phyloP scores from a whole-genome alignment of 208 protist genomes.

The Trypanosoma avium region DNA sequence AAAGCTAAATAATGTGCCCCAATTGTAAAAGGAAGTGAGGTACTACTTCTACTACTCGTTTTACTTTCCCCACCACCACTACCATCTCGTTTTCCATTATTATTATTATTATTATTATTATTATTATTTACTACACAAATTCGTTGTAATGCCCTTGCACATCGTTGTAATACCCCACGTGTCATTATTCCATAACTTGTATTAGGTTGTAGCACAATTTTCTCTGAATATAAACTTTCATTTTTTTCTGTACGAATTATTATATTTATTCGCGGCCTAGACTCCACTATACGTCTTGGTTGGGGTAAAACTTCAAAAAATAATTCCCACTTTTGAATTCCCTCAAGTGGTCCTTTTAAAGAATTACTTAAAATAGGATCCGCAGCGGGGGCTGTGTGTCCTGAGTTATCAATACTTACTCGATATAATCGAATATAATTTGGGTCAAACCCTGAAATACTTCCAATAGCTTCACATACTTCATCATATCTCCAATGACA shows the following conservation, averaged over 20 bases:
- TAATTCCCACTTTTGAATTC: background rate
- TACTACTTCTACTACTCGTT: background rate
- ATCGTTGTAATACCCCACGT: conserved; percentile 3
- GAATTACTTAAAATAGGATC: background rate
- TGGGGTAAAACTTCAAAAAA: conserved; percentile 19
- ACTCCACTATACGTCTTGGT: conserved; percentile 16
- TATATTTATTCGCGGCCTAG: conserved; percentile 9
- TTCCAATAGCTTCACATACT: conserved; percentile 47
- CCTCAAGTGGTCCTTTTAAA: background rate
- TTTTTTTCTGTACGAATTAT: conserved; percentile 5
- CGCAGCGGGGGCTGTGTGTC: background rate
- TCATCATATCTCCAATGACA: conserved; percentile 47
- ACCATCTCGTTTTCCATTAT: too few relatives aligned
- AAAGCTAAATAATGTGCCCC: conserved; percentile 29
- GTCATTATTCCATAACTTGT: background rate
- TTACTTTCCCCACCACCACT: background rate
- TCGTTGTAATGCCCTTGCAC: background rate
- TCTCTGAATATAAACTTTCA: conserved; percentile 19
- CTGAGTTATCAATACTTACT: background rate
- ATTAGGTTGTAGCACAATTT: conserved; percentile 5
- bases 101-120: background rate
- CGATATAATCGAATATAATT: conserved; percentile 62
- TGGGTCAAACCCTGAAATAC: conserved; percentile 30
- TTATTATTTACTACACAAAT: background rate
- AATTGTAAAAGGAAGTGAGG: background rate